Evolutionary conservation across 1,139 yeast genomes (phyloP).

Genomic region (Suhomyces bolitotheri): DNA sequence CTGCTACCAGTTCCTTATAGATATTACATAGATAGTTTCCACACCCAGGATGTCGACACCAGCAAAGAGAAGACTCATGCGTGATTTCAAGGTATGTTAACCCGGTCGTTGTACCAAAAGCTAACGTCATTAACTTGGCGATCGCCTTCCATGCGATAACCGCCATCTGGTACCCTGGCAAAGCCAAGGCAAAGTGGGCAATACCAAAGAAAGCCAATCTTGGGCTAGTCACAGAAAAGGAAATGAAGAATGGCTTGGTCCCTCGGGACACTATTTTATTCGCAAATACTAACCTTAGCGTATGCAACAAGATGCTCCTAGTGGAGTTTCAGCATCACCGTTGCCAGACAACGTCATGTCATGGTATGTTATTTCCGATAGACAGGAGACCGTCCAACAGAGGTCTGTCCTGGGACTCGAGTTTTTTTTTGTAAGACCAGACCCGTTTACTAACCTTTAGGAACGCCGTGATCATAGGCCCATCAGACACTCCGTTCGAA

Average conservation of each 20-base stretch:
- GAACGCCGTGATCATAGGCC: constrained; percentile 98
- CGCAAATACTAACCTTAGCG: constrained; percentile 50
- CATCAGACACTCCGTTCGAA: constrained; percentile 96
- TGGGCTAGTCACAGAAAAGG: no score
- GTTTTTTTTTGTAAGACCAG: neutral
- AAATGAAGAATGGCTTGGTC: no score
- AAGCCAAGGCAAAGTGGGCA: no score
- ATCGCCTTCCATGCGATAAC: no score
- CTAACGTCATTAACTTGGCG: no score
- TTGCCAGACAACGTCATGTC: constrained; percentile 96
- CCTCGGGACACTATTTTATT: no score
- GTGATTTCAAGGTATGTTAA: constrained; percentile 85
- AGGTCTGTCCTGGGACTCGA: no score
- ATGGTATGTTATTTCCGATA: constrained; percentile 48
- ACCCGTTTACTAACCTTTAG: constrained; percentile 23
- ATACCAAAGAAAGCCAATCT: no score
- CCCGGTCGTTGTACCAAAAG: no score
- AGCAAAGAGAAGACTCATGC: constrained; percentile 96
- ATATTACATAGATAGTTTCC: neutral
- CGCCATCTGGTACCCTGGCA: no score
- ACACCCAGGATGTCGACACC: constrained; percentile 78
- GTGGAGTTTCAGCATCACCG: constrained; percentile 97
- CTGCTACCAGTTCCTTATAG: no score
- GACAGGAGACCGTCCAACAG: neutral
- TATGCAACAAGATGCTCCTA: constrained; percentile 97